Evolutionary conservation across 2,329 filamentous ascomycete genomes (phyloP), one percentile per base, ranked within the genome.

Genomic region (Basipetospora chlamydospora): DNA sequence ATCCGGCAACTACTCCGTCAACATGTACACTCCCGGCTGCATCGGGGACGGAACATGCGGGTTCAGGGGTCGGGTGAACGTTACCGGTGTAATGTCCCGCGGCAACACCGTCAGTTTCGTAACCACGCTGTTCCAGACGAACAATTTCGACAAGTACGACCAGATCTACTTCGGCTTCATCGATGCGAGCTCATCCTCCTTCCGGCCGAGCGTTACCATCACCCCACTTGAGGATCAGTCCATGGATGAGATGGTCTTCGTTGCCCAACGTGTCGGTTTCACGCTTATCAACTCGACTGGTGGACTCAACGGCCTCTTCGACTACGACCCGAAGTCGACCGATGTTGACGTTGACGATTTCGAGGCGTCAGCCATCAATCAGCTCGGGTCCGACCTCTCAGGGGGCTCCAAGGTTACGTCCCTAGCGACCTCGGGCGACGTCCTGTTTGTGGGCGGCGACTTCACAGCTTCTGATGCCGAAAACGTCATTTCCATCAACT

Each of bases 61-160:
- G 13, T 76, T 67, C 11, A 77, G 90, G 49, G 90, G 88, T 12
- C 72, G 76, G 48, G 79, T 95, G 39, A 86, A 86, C 46, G 67
- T 98, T 36, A 88, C 81, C 1, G 82, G 77, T 23, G 67, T 66
- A 17, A 76, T 90, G 63, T 70, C 74, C 3, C 59, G 63, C 46
- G 49, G 65, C 51, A 49, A 58, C 39, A 50, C 56, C 47, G 46
- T 60, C 35, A 52, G 56, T 25, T 65, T 77, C 39, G 67, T 72
- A 20, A 73, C 66, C 1, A 67, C 71, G 1, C 61, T 95, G 6
- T 92, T 72, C 52, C 90, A 98, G 57, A 94, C 87, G 13, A 98
- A 98, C 59, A 72, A 92, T 53, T 92, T 79, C 54, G 88, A 96
- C 63, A 98, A 98, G 57, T 96, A 93, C 51, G 90, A 98, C 52